These are phyloP conservation scores for Globisporangium sylvaticum DNA, from an alignment of 352 stramenopile species.

Conservation along the genomic window DNA sequence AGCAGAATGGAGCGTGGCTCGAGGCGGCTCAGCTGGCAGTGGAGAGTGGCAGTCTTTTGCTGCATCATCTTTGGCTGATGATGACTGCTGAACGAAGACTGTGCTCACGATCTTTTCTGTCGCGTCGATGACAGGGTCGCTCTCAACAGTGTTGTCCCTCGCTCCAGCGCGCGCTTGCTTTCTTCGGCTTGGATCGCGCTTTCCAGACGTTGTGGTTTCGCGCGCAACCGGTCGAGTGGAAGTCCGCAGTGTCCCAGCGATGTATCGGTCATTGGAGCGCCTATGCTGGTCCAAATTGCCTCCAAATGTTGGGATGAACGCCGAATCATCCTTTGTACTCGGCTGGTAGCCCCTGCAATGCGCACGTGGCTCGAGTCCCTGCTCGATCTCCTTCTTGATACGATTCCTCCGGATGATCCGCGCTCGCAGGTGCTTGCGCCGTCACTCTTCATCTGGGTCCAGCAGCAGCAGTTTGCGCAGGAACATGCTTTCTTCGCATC, in stretches of 20 bases:
- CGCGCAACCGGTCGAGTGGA: slow-evolving; percentile 1
- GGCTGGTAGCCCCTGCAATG: slow-evolving; percentile 18
- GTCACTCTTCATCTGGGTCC: slow-evolving; percentile 48
- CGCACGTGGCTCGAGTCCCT: slow-evolving; percentile 35
- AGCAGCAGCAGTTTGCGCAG: slow-evolving; percentile 46
- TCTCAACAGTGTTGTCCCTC: not conserved
- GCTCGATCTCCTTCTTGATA: slow-evolving; percentile 49
- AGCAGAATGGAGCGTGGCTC: not conserved
- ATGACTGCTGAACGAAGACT: not conserved
- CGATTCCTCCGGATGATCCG: slow-evolving; percentile 58
- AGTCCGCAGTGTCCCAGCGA: slow-evolving; percentile 5
- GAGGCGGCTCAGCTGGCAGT: not conserved
- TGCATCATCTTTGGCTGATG: not conserved
- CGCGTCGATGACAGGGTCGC: not conserved
- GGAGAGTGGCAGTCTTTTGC: not conserved
- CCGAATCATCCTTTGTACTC: not conserved
- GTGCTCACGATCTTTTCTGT: not conserved
- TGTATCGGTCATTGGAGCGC: slow-evolving; percentile 2
- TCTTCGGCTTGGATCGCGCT: not conserved
- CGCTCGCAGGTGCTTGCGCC: slow-evolving; percentile 37
- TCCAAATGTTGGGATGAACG: slow-evolving; percentile 16
- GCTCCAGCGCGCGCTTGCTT: not conserved
- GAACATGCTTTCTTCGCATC: slow-evolving; percentile 30
- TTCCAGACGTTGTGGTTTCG: not conserved
- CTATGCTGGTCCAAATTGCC: slow-evolving; percentile 11